phyloP scores from a whole-genome alignment of 148 eudicot species.

The Camellia lanceoleosa region DNA sequence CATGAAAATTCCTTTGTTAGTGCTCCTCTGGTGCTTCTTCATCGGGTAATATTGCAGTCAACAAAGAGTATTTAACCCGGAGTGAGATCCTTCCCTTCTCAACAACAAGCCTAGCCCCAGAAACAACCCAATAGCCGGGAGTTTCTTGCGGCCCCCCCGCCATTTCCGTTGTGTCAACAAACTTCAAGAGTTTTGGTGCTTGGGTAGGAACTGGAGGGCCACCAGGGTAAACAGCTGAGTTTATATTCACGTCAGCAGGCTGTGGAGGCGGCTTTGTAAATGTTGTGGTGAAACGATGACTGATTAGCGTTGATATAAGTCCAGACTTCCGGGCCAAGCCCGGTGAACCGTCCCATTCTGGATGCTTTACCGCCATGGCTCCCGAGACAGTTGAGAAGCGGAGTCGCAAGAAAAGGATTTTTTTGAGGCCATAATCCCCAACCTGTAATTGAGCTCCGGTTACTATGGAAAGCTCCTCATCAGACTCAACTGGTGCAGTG shows the following conservation, averaged over 20 bases:
- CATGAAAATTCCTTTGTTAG: not conserved
- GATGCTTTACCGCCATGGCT: constrained; percentile 58
- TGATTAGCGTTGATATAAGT: constrained; percentile 86
- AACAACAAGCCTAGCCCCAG: constrained; percentile 86
- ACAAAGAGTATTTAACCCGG: constrained; percentile 74
- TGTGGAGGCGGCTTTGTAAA: constrained; percentile 73
- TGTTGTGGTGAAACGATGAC: constrained; percentile 85
- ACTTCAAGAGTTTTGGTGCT: constrained; percentile 76
- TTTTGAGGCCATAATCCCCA: constrained; percentile 79
- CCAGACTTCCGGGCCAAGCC: constrained; percentile 94
- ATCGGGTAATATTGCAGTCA: constrained; percentile 70
- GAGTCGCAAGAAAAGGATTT: constrained; percentile 72
- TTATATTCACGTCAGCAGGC: constrained; percentile 91
- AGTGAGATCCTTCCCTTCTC: constrained; percentile 90
- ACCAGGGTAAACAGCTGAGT: constrained; percentile 96
- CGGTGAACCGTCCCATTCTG: constrained; percentile 97
- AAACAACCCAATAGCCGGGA: constrained; percentile 97
- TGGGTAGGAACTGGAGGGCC: constrained; percentile 93
- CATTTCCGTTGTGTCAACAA: constrained; percentile 95
- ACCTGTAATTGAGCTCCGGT: constrained; percentile 93
- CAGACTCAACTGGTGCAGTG: constrained; percentile 95
- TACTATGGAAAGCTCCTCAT: constrained; percentile 86
- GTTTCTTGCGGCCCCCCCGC: constrained; percentile 91
- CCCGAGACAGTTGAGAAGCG: constrained; percentile 76
- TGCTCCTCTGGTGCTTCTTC: constrained; percentile 55